phyloP scores from a whole-genome alignment of 805 yeast genomes.

The Barnettozyma salicaria region DNA sequence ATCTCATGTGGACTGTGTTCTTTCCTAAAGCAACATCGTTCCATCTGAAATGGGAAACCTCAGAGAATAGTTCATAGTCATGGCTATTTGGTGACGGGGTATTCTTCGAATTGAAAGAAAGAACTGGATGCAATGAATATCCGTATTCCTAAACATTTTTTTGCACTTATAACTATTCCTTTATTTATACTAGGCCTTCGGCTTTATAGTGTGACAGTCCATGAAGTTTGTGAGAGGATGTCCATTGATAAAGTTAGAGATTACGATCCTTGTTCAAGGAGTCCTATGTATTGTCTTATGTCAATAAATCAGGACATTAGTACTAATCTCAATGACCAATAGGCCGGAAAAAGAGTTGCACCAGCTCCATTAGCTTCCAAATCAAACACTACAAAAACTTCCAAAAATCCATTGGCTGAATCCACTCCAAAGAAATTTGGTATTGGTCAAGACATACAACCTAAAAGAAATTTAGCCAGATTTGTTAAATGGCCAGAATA shows the following conservation, averaged over 20 bases:
- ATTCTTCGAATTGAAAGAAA: not conserved
- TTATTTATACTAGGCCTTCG: constrained; percentile 1
- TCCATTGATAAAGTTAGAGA: too few species aligned
- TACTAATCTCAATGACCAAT: constrained; percentile 12
- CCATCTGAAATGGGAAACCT: constrained; percentile 1
- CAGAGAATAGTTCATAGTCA: not conserved
- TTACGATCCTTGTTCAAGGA: too few species aligned
- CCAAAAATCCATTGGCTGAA: constrained; percentile 83
- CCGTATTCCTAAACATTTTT: too few species aligned
- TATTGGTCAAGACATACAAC: constrained; percentile 94
- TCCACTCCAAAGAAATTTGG: constrained; percentile 91
- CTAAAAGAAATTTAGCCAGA: constrained; percentile 92
- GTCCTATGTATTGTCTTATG: too few species aligned
- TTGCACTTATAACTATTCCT: too few species aligned
- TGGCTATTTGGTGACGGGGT: not conserved
- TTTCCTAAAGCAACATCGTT: not conserved
- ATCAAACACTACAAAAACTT: constrained; percentile 48
- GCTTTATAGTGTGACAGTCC: constrained; percentile 1
- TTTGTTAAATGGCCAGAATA: constrained; percentile 99
- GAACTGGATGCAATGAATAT: too few species aligned
- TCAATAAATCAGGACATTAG: too few species aligned
- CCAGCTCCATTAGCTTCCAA: constrained; percentile 95
- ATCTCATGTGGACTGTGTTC: constrained; percentile 1
- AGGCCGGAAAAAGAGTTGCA: constrained; percentile 74
- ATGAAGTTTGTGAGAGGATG: constrained; percentile 26